phyloP scores from a whole-genome alignment of 345 rosid species.

The Carallia brachiata region DNA sequence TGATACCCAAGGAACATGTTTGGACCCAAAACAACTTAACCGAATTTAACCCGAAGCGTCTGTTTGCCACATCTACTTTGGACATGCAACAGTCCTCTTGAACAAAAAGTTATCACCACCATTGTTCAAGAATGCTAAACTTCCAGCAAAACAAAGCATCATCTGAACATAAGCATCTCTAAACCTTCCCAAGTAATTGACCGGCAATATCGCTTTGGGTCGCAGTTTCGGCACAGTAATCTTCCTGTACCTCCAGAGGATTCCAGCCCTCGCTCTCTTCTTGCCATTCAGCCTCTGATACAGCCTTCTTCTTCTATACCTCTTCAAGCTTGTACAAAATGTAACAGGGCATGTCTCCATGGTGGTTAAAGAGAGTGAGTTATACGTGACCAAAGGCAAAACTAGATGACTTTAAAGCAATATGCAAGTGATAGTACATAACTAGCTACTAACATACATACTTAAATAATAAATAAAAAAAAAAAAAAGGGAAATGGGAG shows the following conservation, averaged over 20 bases:
- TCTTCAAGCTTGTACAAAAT: not conserved
- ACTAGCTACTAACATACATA: no score
- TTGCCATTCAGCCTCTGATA: slow-evolving; percentile 9
- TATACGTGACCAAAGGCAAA: not conserved
- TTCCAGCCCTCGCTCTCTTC: not conserved
- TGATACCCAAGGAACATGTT: no score
- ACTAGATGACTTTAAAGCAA: not conserved
- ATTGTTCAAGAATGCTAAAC: not conserved
- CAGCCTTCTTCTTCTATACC: not conserved
- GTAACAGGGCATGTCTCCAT: not conserved
- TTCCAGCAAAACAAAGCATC: slow-evolving; percentile 13
- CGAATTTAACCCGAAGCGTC: no score
- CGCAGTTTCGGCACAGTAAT: not conserved
- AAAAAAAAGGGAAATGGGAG: not conserved
- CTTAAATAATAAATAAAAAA: no score
- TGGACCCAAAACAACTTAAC: no score
- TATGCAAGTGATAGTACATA: not conserved
- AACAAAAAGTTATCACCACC: not conserved
- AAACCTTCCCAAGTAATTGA: not conserved
- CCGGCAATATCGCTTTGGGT: not conserved
- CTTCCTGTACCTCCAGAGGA: not conserved
- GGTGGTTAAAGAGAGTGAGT: not conserved
- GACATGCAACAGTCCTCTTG: not conserved
- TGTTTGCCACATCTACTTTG: no score
- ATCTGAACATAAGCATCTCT: slow-evolving; percentile 8